phyloP scores from a whole-genome alignment of 192 early-diverging fungal genomes.

The Radiomyces spectabilis region DNA sequence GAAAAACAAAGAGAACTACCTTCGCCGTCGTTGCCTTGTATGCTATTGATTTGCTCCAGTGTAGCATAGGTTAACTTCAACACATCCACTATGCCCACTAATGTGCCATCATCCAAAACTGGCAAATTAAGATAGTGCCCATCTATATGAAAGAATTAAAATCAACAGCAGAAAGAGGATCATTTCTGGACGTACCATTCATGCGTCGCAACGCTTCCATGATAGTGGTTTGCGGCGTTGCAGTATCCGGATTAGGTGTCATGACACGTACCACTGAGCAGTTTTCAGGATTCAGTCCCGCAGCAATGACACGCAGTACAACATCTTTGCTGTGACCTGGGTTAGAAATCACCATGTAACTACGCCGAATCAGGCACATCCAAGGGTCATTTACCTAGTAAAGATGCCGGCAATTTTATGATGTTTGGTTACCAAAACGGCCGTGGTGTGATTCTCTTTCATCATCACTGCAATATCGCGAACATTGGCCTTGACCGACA shows the following conservation, averaged over 20 bases:
- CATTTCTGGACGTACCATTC: constrained; percentile 39
- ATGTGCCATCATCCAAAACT: constrained; percentile 52
- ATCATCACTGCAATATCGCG: constrained; percentile 65
- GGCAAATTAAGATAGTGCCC: constrained; percentile 72
- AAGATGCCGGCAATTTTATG: constrained; percentile 74
- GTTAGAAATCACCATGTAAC: too few species aligned
- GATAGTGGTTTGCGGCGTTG: constrained; percentile 56
- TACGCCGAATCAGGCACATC: too few species aligned
- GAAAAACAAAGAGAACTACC: constrained; percentile 1
- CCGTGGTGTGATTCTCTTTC: constrained; percentile 64
- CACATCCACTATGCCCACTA: constrained; percentile 75
- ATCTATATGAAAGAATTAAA: constrained; percentile 15
- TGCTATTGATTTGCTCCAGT: constrained; percentile 49
- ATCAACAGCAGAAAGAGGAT: not conserved
- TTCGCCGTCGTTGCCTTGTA: constrained; percentile 22
- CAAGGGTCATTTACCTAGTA: constrained; percentile 37
- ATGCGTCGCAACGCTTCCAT: constrained; percentile 73
- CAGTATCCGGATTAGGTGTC: constrained; percentile 80
- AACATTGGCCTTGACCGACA: constrained; percentile 56
- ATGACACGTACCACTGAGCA: constrained; percentile 94
- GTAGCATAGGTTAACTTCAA: constrained; percentile 71
- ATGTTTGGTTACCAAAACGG: constrained; percentile 64
- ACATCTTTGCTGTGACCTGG: constrained; percentile 82
- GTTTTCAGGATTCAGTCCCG: constrained; percentile 70
- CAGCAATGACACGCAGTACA: constrained; percentile 78